Evolutionary conservation across 1,284 basidiomycete species (phyloP), one percentile per base, ranked within the genome.

Genomic region (Crepidotus sp.): DNA sequence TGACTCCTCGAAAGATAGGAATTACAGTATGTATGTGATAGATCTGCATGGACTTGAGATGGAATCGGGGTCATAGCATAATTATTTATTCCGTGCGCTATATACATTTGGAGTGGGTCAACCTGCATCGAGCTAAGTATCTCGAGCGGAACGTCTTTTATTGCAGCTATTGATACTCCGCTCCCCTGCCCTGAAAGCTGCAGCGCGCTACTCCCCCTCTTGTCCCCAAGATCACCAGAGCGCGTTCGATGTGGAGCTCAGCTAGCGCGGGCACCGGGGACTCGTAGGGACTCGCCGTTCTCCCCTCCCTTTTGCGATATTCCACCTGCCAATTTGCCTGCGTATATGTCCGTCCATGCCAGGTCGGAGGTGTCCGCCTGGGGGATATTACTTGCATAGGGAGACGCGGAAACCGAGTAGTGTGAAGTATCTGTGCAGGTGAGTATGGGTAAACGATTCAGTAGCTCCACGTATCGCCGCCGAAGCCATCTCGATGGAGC

Each of bases 21-120:
- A 80, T 57, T 86, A 86, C 60, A 79, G 76, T 61, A 76, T 80
- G 76, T 87, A 87, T 61, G 69, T 84, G 53, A 88, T 88, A 58
- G 85, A 89, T 57, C 61, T 90, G 54, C 87, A 88, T 57, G 83
- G 80, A 42, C 61, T 89, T 51, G 85, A 83, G 59, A 65, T 87
- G 55, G 80, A 82, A 39, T 63, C 67, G n/a, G 62, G 61, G 52
- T 46, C 51, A 17, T 52, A 45, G 38, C 24, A 11, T 33, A 33
- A 4, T 33, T 36, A 32, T 42, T 36, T 42, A 36, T 40, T 30
- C 4, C 21, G 17, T 18, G 18, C 15, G 14, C 10, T n/a, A n/a
- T n/a, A n/a, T 24, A 9, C 7, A 21, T 26, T 7, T 34, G 24
- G 26, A 17, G 14, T 7, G 15, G 24, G 21, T 35, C n/a, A n/a